phyloP scores from a whole-genome alignment of 2,329 filamentous ascomycete species.

The Penicillium sp. region DNA sequence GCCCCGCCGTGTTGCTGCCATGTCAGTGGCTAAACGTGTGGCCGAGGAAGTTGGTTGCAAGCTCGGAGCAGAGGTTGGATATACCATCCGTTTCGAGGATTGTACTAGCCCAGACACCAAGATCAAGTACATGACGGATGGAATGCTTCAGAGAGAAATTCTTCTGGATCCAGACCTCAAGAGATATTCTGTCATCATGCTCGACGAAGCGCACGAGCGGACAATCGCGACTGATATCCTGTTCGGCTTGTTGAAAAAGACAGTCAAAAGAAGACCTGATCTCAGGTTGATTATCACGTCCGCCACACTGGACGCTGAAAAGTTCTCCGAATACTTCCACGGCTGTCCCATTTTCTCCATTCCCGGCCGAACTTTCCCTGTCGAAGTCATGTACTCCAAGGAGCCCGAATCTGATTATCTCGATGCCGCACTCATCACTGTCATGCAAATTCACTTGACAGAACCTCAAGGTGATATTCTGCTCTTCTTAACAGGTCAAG shows the following conservation, averaged over 20 bases:
- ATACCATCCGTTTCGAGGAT: slow-evolving; percentile 97
- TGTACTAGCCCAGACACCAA: slow-evolving; percentile 80
- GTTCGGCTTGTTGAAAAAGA: slow-evolving; percentile 92
- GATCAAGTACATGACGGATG: slow-evolving; percentile 99
- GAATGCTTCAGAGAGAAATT: slow-evolving; percentile 95
- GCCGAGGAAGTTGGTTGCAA: slow-evolving; percentile 91
- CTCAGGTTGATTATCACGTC: slow-evolving; percentile 95
- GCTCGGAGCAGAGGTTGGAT: slow-evolving; percentile 89
- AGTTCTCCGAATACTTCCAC: slow-evolving; percentile 95
- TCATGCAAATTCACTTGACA: slow-evolving; percentile 96
- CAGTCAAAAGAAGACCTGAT: slow-evolving; percentile 77
- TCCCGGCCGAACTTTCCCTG: slow-evolving; percentile 89
- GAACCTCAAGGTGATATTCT: slow-evolving; percentile 91
- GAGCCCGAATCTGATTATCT: slow-evolving; percentile 96
- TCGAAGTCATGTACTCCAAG: slow-evolving; percentile 91
- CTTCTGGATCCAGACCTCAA: slow-evolving; percentile 84
- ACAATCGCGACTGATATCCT: slow-evolving; percentile 95
- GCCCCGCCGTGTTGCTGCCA: slow-evolving; percentile 91
- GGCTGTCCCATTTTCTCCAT: slow-evolving; percentile 96
- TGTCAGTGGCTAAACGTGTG: slow-evolving; percentile 96
- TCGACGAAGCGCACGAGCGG: slow-evolving; percentile 96
- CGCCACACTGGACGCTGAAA: slow-evolving; percentile 92
- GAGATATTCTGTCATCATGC: slow-evolving; percentile 93
- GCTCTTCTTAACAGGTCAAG: slow-evolving; percentile 94
- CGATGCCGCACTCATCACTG: slow-evolving; percentile 87